These are phyloP conservation scores for Adansonia digitata DNA, from an alignment of 345 rosid species.

Conservation along the genomic window DNA sequence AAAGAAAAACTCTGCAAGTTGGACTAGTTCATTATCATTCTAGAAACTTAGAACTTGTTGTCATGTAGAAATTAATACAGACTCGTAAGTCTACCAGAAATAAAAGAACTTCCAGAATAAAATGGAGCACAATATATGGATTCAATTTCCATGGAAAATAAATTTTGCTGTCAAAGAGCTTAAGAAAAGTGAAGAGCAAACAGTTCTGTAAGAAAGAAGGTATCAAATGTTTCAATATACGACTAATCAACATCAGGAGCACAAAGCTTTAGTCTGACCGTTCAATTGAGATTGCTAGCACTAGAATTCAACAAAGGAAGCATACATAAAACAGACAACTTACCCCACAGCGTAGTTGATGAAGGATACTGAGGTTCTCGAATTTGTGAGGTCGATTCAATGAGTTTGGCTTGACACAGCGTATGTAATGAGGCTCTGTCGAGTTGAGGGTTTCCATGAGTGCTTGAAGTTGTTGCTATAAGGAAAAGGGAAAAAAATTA, in stretches of 20 bases:
- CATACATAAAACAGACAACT: constrained; percentile 26
- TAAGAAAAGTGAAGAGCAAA: background rate
- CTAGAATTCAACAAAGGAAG: background rate
- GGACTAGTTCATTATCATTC: background rate
- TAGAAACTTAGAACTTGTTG: background rate
- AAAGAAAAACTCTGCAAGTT: background rate
- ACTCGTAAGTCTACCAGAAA: background rate
- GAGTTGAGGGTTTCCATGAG: constrained; percentile 93
- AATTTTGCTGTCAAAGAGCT: background rate
- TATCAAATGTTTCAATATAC: background rate
- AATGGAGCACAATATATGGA: background rate
- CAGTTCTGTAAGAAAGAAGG: background rate
- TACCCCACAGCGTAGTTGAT: constrained; percentile 97
- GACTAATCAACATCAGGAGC: background rate
- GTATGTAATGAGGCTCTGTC: constrained; percentile 96
- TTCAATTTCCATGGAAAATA: background rate
- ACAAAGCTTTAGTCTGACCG: background rate
- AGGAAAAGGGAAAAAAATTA: constrained; percentile 17
- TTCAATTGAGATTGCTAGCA: background rate
- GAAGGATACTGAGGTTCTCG: constrained; percentile 78
- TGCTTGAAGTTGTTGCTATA: constrained; percentile 97
- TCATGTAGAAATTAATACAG: background rate
- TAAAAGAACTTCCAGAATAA: background rate
- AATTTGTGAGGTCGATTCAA: constrained; percentile 80
- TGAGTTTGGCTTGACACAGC: constrained; percentile 98